Conservation (phyloP, 148 eudicot species). For the Rhododendron simsii region DNA sequence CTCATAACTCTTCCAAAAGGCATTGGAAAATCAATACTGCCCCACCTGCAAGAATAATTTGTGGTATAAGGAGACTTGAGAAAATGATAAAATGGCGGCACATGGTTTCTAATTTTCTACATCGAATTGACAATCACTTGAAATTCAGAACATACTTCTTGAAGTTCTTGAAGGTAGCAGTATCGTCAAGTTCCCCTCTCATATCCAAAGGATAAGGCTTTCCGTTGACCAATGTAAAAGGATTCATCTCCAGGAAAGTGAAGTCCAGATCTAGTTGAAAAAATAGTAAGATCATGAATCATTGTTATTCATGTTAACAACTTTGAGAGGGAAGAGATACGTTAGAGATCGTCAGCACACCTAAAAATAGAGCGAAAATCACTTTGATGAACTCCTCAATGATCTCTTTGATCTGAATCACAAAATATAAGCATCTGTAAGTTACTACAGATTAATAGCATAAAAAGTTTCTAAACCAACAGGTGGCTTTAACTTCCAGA, state of each 20-base stretch:
- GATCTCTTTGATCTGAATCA: conserved; percentile 60
- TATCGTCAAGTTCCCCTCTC: conserved; percentile 98
- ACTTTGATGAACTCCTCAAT: conserved; percentile 83
- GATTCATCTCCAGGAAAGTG: conserved; percentile 97
- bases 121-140: background rate
- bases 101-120: background rate
- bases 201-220: conserved; percentile 97
- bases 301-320: background rate
- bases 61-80: background rate
- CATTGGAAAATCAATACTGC: conserved; percentile 85
- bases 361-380: conserved; percentile 61
- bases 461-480: conserved; percentile 1
- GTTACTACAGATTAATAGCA: background rate
- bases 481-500: background rate
- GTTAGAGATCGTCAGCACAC: conserved; percentile 27
- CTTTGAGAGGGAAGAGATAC: background rate
- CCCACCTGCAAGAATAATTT: conserved; percentile 53
- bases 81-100: background rate
- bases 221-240: conserved; percentile 87
- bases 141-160: conserved; percentile 35
- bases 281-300: background rate
- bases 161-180: conserved; percentile 74
- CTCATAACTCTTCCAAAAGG: conserved; percentile 99
- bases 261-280: conserved; percentile 71
- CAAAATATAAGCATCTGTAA: conserved; percentile 3